Percentiles rank a stretch among this genome's conserved stretches.
Evolutionary conservation across 2,329 filamentous ascomycete genomes (phyloP).

Genomic region (Domatiomyces globalis): DNA sequence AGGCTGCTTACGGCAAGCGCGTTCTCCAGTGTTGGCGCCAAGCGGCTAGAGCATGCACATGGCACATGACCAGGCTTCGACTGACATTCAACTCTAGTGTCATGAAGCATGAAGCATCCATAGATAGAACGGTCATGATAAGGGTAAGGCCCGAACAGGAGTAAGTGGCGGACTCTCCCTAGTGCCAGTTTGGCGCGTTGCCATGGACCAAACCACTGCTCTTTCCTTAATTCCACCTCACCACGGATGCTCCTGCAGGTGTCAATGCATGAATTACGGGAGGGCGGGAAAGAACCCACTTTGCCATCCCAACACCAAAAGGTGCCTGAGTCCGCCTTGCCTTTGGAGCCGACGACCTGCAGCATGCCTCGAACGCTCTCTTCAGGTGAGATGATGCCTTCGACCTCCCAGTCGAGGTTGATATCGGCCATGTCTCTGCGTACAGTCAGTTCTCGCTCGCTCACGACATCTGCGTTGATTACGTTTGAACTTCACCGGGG

Average conservation of each 20-base stretch:
- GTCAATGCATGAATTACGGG: neutral
- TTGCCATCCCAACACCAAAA: constrained; percentile 44
- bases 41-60: too few relatives aligned
- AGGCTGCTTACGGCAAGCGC: constrained; percentile 1
- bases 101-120: too few relatives aligned
- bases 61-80: too few relatives aligned
- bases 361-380: constrained; percentile 39
- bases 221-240: constrained; percentile 1
- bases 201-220: too few relatives aligned
- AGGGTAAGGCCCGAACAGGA: too few relatives aligned
- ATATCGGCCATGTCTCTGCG: constrained; percentile 40
- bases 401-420: constrained; percentile 37
- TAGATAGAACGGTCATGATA: too few relatives aligned
- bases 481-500: constrained; percentile 43
- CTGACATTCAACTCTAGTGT: too few relatives aligned
- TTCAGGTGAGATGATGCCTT: constrained; percentile 37
- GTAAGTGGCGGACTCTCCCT: too few relatives aligned
- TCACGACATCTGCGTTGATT: constrained; percentile 8
- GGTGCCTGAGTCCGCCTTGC: constrained; percentile 36
- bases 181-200: too few relatives aligned
- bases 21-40: neutral
- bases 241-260: constrained; percentile 11
- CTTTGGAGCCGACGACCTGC: constrained; percentile 36
- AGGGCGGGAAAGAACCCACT: constrained; percentile 20
- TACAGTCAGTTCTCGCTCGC: neutral